These are phyloP conservation scores for Penicillium sp. DNA, from an alignment of 2,329 filamentous ascomycete species.

Conservation along the genomic window DNA sequence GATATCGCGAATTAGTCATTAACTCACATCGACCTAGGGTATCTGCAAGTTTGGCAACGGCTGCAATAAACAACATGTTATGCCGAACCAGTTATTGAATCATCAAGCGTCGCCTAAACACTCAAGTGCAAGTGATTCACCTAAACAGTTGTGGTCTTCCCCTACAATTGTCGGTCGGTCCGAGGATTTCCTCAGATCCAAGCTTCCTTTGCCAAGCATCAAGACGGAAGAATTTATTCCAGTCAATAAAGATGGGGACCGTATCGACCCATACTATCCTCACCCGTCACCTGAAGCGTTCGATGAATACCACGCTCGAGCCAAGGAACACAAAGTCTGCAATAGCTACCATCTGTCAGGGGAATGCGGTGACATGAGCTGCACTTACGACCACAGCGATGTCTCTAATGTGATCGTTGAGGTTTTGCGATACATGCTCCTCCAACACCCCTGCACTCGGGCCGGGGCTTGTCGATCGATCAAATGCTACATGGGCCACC, in stretches of 20 bases:
- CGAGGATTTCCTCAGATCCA: constrained; percentile 21
- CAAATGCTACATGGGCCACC: constrained; percentile 50
- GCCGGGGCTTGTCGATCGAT: constrained; percentile 44
- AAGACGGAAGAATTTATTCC: constrained; percentile 39
- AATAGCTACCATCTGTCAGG: constrained; percentile 50
- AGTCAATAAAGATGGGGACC: constrained; percentile 49
- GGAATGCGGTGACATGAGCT: constrained; percentile 40
- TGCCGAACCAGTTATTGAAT: constrained; percentile 23
- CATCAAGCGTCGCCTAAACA: constrained; percentile 24
- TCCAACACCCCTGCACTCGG: constrained; percentile 44
- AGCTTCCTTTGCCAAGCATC: constrained; percentile 19
- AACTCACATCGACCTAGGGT: constrained; percentile 25
- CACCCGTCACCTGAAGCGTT: constrained; percentile 40
- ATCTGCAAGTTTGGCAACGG: constrained; percentile 34
- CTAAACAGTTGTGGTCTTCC: constrained; percentile 16
- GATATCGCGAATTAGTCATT: too few relatives aligned
- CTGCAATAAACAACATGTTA: constrained; percentile 35
- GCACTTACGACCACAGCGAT: constrained; percentile 49
- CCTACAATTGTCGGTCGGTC: constrained; percentile 19
- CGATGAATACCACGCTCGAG: constrained; percentile 42
- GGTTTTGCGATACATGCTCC: constrained; percentile 48
- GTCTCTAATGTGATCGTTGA: constrained; percentile 42
- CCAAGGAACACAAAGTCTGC: constrained; percentile 48
- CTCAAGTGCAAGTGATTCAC: constrained; percentile 16
- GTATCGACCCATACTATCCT: constrained; percentile 48